Evolutionary conservation across 768 basidiomycete genomes (phyloP), one percentile per base, ranked within the genome.

Genomic region (Tulasnella sp.): DNA sequence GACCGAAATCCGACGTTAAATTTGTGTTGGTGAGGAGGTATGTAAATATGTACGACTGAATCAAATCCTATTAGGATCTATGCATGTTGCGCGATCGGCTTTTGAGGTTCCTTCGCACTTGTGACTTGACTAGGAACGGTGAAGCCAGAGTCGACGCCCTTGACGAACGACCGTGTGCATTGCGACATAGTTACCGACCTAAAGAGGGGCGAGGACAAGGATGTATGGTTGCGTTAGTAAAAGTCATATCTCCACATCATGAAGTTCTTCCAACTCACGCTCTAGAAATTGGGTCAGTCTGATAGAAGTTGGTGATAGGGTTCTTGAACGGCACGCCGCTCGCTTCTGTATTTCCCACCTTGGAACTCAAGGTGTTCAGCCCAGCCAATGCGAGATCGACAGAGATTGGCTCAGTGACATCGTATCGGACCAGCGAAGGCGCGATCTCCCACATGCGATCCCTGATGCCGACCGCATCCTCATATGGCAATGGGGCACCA

Each of bases 371-470:
- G 0, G 74, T 70, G 65, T 78, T 79, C 10, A 95, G 72, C 3
- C 93, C 93, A 51, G 77, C 76, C 51, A 84, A 72, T 19, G 86
- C 81, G 41, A 93, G 74, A 34, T 87, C 87, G 1, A 71, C 64
- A 2, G 89, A 91, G 1, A 87, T 89, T 23, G 72, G 75, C 73
- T 98, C 96, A 13, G 83, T 76, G 45, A 75, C 73, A 66, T 94
- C 92, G 68, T 94, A 93, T 64, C 91, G 78, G 38, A 95, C 82
- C 26, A 97, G 76, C 1, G 89, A 78, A 1, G 96, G 96, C 21
- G 90, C 88, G 64, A 99, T 83, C 69, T 95, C 93, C 95, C 95
- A 97, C 81, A 98, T 81, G 34, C 96, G 82, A 68, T 97, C 92
- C 38, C 94, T 82, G 47, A 99, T 75, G 48, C 77, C 75, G 4